Base-by-base conservation (phyloP, 2,329 filamentous ascomycete genomes). In the Uncinocarpus reesii region DNA sequence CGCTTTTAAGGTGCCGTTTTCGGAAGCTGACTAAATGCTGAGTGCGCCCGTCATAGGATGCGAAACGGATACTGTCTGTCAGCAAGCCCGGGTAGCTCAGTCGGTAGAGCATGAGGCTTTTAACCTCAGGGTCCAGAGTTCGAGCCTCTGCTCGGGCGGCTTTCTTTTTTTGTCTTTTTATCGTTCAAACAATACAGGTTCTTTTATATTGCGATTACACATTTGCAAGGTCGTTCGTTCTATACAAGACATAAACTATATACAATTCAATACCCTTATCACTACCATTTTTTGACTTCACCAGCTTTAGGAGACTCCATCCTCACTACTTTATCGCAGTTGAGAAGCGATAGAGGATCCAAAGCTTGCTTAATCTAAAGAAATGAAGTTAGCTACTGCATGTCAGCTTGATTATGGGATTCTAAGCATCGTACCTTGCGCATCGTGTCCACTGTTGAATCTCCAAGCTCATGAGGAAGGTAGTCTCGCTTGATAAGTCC, bases 401-500 rank as follows among this genome's bases (percentile, higher is more conserved):
- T 11, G 13, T 29, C 31, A 26, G 23, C 5, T n/a, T n/a, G n/a
- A n/a, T n/a, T n/a, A n/a, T n/a, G n/a, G n/a, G n/a, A n/a, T n/a
- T n/a, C n/a, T 8, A 11, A 11, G 16, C 28, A 34, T 67, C 73
- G 67, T 62, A 78, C 74, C 63, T 73, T 76, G 56, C 79, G 71
- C 81, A 84, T 84, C 31, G 78, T 65, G 64, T 80, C 77, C 21
- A 84, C 77, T 1, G 79, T 78, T 16, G 66, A 64, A 52, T 73
- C 65, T 0, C 80, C 79, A 43, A 84, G 59, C 59, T 84, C 81
- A 59, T 83, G 76, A 38, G 71, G 65, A 16, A 80, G 63, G 58
- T 80, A 80, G 56, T 83, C 81, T 50, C 81, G 72, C 63, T 85
- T 85, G 29, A 83, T 78, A 7, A 85, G 68, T 1, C 82, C 82